Evolutionary conservation across 2,329 filamentous ascomycete species (phyloP).

Genomic region (Diaporthe sp.): DNA sequence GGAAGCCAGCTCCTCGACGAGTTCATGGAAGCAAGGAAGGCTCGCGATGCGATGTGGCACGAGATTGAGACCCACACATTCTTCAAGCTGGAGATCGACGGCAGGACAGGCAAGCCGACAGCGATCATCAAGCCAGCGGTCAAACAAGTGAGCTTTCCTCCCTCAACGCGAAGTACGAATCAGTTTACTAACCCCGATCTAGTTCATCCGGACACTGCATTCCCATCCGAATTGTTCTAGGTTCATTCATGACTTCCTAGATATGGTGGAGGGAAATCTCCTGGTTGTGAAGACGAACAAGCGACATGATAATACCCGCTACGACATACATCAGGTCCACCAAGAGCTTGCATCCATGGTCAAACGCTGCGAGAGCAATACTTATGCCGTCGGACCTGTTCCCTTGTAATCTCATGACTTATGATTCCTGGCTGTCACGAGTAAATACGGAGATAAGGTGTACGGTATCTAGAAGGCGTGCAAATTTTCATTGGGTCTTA

Average conservation of each 20-base stretch:
- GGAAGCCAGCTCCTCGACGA: neutral
- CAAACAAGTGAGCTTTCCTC: neutral
- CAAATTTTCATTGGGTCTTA: neutral
- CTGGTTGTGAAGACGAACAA: slow-evolving; percentile 15
- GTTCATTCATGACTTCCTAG: slow-evolving; percentile 20
- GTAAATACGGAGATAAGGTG: neutral
- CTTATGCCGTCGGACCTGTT: neutral
- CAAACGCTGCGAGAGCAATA: neutral
- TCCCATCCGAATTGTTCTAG: neutral
- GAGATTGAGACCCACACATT: slow-evolving; percentile 15
- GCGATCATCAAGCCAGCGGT: neutral
- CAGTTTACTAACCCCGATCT: neutral
- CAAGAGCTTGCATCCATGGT: neutral
- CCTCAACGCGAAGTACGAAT: fast-evolving
- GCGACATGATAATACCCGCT: neutral
- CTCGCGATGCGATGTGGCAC: slow-evolving; percentile 3
- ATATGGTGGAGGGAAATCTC: neutral
- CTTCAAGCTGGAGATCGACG: neutral
- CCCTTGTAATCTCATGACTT: too few species aligned
- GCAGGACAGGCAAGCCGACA: neutral
- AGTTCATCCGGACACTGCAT: slow-evolving; percentile 15
- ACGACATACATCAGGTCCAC: neutral
- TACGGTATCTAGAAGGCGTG: neutral
- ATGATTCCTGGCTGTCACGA: neutral
- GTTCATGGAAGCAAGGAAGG: neutral